Conservation (phyloP, 495 filamentous ascomycete species). For the Neurospora cerealis region DNA sequence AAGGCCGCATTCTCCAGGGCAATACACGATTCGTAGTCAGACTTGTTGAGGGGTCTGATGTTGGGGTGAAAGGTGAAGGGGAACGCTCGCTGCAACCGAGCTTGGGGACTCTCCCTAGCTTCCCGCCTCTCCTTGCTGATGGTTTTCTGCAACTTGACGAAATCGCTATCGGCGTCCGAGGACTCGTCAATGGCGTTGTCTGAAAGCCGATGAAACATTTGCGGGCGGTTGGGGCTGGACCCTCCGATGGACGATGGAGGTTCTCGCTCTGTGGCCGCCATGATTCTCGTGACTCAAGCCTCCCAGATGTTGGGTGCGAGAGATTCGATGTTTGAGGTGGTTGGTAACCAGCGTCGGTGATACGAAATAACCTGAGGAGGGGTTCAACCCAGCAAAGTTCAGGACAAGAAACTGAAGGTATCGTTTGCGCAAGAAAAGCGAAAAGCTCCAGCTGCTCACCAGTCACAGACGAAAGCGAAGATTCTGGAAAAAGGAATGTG, state of each 20-base stretch:
- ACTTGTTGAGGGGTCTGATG: conserved; percentile 57
- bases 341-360: neutral
- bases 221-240: neutral
- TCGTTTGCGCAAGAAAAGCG: neutral
- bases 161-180: conserved; percentile 25
- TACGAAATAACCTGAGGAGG: neutral
- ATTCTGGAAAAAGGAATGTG: neutral
- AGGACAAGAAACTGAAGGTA: neutral
- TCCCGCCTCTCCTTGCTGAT: conserved; percentile 21
- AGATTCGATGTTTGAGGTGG: neutral
- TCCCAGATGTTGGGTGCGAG: neutral
- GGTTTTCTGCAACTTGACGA: conserved; percentile 18
- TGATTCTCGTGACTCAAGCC: neutral
- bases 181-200: conserved; percentile 26
- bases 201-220: neutral
- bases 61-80: conserved; percentile 42
- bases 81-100: conserved; percentile 16
- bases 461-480: neutral
- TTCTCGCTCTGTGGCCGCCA: neutral
- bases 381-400: neutral
- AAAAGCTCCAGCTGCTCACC: neutral
- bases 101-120: conserved; percentile 18
- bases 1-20: conserved; percentile 69
- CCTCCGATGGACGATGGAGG: neutral
- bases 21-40: conserved; percentile 68